Base-by-base conservation (phyloP, 179 eudicot genomes). In the Actinidia chinensis region DNA sequence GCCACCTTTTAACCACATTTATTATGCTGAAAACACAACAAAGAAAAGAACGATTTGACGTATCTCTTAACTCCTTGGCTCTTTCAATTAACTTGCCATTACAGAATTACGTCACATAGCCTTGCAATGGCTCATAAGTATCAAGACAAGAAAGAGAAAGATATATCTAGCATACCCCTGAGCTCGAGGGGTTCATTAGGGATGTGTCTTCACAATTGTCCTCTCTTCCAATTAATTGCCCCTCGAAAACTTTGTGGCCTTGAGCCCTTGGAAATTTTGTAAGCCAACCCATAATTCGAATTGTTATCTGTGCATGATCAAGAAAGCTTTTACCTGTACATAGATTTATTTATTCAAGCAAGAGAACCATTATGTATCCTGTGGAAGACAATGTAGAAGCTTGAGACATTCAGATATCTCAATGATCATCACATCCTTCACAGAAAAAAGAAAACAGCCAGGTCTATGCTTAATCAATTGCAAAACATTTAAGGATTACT, bases 191-290 rank as follows among this genome's bases (percentile, higher is more conserved):
- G 97, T 42, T 79, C 87, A 82, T 89, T 83, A 83, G 87, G 88
- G 25, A 58, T 20, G 90, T 69, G 73, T 89, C 87, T 23, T 86
- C 86, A 70, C 85, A 91, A 85, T 88, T 88, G 86, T 82, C 86
- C 84, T 44, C 47, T 76, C 60, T 60, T 64, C 84, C 92, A 87
- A 70, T 89, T 83, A 79, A 82, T 12, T 78, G 88, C 65, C 91
- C 92, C 82, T 86, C 93, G 28, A 97, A 86, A 73, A 87, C 78
- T 61, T 86, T 85, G 78, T 89, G 87, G 79, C 81, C 81, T 86
- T 46, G 95, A 91, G 79, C 93, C 91, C 83, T 87, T 91, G 76
- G 89, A 87, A 81, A 92, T 63, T 79, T 89, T 91, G 89, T 89
- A 68, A 91, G 88, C 97, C 97, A 91, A 50, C 95, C 93, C 95